Base-by-base conservation (phyloP, 129 eudicot species). In the Oenanthe sinensis region DNA sequence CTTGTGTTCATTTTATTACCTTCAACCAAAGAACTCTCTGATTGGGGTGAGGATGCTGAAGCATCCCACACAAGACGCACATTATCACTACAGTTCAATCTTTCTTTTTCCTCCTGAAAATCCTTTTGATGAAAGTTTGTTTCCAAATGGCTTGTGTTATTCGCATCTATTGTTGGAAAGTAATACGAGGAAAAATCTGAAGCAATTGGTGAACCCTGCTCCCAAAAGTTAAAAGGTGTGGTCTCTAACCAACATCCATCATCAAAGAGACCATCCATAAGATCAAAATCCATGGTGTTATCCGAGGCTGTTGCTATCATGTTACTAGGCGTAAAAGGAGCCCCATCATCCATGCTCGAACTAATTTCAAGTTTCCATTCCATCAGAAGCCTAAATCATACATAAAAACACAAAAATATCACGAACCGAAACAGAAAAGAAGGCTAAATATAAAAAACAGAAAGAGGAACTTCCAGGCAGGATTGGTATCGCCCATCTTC, bases 171-270 rank as follows among this genome's bases (percentile, higher is more conserved):
- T 60, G 79, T 0, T 17, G 80, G 76, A 55, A 67, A 45, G 68
- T 33, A n/a, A 71, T 3, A 40, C 6, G 81, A 74, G 37, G 84
- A 69, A 37, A 75, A 77, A 70, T 74, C 69, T 63, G 79, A 73
- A 80, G 77, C 58, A 42, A 52, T 36, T 26, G 84, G 72, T 55
- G 82, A 74, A 71, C 74, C 75, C 39, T 83, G 78, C 60, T 82
- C 83, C 83, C 80, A 79, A 47, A 78, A 75, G 73, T 79, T 76
- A 52, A 73, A 78, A 43, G 75, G 58, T 70, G 84, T 58, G 33
- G 91, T 81, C 74, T 85, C 89, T 81, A 88, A 79, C 91, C 91
- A 85, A 80, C 81, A 85, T 69, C 91, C 91, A 42, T 85, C 89
- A 33, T 79, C 80, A n/a, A 85, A 60, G 82, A 85, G 86, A 14